Conservation (phyloP, 495 filamentous ascomycete genomes). For the Talaromyces wortmannii region DNA sequence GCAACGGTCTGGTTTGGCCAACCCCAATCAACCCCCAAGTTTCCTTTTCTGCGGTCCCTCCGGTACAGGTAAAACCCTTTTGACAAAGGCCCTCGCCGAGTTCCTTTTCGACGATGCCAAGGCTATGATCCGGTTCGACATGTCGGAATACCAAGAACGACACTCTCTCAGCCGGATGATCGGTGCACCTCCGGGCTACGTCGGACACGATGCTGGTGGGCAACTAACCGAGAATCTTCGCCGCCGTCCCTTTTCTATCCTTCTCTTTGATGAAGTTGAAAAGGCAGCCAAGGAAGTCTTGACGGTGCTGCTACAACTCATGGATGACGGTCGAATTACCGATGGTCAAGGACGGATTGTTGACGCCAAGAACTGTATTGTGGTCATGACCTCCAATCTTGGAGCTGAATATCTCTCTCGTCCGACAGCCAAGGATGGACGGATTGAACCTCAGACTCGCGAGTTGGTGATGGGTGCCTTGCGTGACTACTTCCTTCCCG, state of each 20-base stretch:
- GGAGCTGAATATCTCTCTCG: conserved; percentile 91
- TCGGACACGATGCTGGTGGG: conserved; percentile 92
- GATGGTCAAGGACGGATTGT: conserved; percentile 93
- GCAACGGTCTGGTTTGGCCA: conserved; percentile 85
- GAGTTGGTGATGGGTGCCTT: conserved; percentile 86
- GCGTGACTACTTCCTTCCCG: conserved; percentile 91
- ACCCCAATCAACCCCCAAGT: conserved; percentile 92
- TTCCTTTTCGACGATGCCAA: conserved; percentile 98
- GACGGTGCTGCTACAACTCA: conserved; percentile 93
- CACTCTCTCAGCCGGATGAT: conserved; percentile 97
- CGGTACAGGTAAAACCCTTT: conserved; percentile 93
- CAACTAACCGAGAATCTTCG: conserved; percentile 92
- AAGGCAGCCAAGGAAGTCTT: conserved; percentile 98
- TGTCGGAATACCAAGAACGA: conserved; percentile 99
- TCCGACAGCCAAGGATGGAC: conserved; percentile 66
- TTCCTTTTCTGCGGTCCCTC: conserved; percentile 99
- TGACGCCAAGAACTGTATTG: conserved; percentile 95
- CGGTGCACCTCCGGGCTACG: conserved; percentile 92
- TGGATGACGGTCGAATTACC: conserved; percentile 98
- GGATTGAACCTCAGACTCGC: conserved; percentile 77
- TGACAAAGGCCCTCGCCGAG: conserved; percentile 93
- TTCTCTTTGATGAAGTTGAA: conserved; percentile 96
- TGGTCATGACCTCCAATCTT: conserved; percentile 97
- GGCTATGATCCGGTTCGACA: conserved; percentile 97
- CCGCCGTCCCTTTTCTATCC: conserved; percentile 91